Percentiles rank a stretch among this genome's conserved stretches.
Conservation (phyloP, 2,329 filamentous ascomycete species). For the Epichloe gansuensis region DNA sequence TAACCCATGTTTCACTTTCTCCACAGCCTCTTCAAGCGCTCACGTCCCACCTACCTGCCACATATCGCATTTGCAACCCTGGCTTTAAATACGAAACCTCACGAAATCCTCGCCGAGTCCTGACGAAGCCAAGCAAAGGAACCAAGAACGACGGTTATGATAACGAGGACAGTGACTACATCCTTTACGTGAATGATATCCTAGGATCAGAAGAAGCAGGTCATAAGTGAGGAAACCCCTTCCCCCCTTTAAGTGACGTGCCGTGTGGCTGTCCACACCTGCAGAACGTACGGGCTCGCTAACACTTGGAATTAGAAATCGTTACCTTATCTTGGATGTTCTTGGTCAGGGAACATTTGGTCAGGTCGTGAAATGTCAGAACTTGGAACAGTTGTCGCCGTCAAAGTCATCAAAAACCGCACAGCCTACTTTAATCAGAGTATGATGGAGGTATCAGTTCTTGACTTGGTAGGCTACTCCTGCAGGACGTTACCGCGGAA, state of each 20-base stretch:
- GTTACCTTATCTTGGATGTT: constrained; percentile 94
- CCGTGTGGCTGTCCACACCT: background rate
- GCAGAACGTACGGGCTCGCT: background rate
- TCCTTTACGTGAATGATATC: constrained; percentile 98
- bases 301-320: constrained; percentile 47
- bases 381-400: constrained; percentile 96
- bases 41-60: constrained; percentile 83
- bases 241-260: background rate
- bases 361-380: constrained; percentile 98
- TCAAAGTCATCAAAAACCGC: constrained; percentile 98
- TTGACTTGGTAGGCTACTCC: constrained; percentile 61
- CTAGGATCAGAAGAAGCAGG: constrained; percentile 94
- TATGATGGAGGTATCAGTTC: constrained; percentile 99
- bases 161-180: constrained; percentile 98
- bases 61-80: constrained; percentile 96
- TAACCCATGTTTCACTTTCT: background rate
- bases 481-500: background rate
- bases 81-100: constrained; percentile 98
- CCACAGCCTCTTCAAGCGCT: constrained; percentile 85
- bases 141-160: constrained; percentile 98
- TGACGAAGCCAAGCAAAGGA: constrained; percentile 97
- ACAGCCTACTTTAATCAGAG: constrained; percentile 99
- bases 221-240: constrained; percentile 67
- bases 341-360: constrained; percentile 96
- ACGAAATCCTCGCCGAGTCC: constrained; percentile 82